Conservation (phyloP, 2,329 filamentous ascomycete genomes). For the Trichoderma citrinoviride region DNA sequence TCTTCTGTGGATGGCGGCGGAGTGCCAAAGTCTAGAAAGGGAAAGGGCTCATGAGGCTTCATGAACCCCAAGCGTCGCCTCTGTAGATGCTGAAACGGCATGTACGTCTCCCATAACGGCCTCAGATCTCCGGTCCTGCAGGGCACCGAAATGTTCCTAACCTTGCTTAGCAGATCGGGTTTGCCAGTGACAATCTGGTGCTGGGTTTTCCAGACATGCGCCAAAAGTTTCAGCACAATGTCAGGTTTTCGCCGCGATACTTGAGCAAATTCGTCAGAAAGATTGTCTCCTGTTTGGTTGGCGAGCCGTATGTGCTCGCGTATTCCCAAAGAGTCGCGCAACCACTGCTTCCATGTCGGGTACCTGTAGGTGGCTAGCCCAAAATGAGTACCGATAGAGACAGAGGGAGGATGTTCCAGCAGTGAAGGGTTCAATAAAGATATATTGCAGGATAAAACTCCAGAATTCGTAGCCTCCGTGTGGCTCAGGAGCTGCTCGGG, state of each 20-base stretch:
- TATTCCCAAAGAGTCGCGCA: neutral
- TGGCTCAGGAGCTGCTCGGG: neutral
- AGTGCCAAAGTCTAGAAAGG: slow-evolving; percentile 20
- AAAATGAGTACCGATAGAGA: neutral
- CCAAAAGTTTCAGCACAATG: slow-evolving; percentile 3
- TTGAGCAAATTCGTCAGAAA: slow-evolving; percentile 10
- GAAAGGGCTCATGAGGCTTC: slow-evolving; percentile 16
- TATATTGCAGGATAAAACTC: neutral
- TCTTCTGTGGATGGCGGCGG: slow-evolving; percentile 9
- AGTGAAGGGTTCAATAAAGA: neutral
- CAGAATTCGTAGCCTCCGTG: neutral
- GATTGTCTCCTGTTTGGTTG: neutral
- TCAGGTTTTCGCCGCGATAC: neutral
- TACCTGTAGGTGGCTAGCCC: neutral
- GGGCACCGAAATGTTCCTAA: slow-evolving; percentile 14
- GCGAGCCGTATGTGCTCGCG: slow-evolving; percentile 5
- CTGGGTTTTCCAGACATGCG: slow-evolving; percentile 12
- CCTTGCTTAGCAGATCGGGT: neutral
- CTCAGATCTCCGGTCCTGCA: slow-evolving; percentile 8
- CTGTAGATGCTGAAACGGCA: slow-evolving; percentile 17
- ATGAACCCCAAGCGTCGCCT: slow-evolving; percentile 16
- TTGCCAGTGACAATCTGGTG: neutral
- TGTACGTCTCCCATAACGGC: slow-evolving; percentile 21
- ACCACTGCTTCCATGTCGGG: slow-evolving; percentile 14
- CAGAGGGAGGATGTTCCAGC: neutral